These are phyloP conservation scores for Monilinia aucupariae DNA, from an alignment of 2,329 filamentous ascomycete genomes.

Conservation along the genomic window DNA sequence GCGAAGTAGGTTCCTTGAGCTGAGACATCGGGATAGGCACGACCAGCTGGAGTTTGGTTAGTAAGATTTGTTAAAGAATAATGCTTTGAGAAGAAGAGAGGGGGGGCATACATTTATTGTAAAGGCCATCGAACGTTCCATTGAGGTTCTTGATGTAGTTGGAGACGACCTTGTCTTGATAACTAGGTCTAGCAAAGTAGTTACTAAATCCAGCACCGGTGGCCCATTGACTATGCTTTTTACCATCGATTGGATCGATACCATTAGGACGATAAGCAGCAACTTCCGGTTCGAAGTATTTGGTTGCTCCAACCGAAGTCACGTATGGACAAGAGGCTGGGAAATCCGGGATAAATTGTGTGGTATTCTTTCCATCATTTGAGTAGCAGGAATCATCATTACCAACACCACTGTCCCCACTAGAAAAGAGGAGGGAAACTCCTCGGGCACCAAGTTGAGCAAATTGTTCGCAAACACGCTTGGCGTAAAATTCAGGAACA, in stretches of 20 bases:
- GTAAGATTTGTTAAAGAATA: neutral
- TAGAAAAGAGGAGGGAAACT: conserved; percentile 47
- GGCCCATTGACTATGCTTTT: conserved; percentile 33
- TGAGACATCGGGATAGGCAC: conserved; percentile 48
- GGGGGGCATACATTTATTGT: conserved; percentile 34
- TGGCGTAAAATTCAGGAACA: conserved; percentile 48
- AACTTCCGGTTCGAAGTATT: conserved; percentile 24
- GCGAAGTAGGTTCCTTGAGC: conserved; percentile 54
- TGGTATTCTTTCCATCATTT: conserved; percentile 52
- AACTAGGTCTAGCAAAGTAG: conserved; percentile 43
- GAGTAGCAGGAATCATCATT: conserved; percentile 40
- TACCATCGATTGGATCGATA: conserved; percentile 35
- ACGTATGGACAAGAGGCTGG: conserved; percentile 42
- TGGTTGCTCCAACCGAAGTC: conserved; percentile 26
- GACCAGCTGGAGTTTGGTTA: conserved; percentile 33
- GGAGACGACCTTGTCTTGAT: conserved; percentile 42
- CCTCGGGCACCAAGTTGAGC: conserved; percentile 50
- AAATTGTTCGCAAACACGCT: conserved; percentile 49
- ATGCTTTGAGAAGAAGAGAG: neutral
- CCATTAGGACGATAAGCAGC: conserved; percentile 32
- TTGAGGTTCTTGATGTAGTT: conserved; percentile 41
- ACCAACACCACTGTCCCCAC: conserved; percentile 48
- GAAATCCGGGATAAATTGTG: conserved; percentile 50
- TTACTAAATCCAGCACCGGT: conserved; percentile 50
- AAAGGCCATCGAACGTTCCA: conserved; percentile 42